Conservation (phyloP, 192 early-diverging fungal species). For the Chytriomyces sp. region DNA sequence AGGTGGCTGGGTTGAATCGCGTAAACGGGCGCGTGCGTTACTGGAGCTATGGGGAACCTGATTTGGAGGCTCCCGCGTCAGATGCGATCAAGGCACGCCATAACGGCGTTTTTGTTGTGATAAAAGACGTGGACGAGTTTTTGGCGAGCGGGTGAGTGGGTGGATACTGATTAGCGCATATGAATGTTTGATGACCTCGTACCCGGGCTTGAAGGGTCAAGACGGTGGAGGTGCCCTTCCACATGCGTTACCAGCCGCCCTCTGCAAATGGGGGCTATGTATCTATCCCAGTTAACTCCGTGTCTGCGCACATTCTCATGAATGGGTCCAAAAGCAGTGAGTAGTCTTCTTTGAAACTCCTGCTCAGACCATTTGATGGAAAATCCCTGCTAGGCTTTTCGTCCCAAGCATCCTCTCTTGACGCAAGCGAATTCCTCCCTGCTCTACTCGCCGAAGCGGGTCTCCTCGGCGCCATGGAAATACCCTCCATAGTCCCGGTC, state of each 20-base stretch:
- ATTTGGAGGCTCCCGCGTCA: not conserved
- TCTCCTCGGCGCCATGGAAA: not conserved
- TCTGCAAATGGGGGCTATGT: not conserved
- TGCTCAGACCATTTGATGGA: not conserved
- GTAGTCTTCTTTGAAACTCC: not conserved
- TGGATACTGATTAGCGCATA: not conserved
- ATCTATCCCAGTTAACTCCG: not conserved
- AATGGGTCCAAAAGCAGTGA: not conserved
- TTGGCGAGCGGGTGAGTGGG: not conserved
- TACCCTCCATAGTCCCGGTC: no score
- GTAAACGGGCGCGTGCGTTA: not conserved
- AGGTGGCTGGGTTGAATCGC: slow-evolving; percentile 2
- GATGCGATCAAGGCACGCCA: not conserved
- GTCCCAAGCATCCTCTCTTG: not conserved
- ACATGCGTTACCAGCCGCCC: slow-evolving; percentile 18
- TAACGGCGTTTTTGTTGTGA: slow-evolving; percentile 16
- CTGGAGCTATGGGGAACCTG: slow-evolving; percentile 1
- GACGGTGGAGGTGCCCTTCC: slow-evolving; percentile 13
- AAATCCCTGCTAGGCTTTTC: not conserved
- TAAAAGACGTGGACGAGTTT: not conserved
- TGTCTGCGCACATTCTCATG: not conserved
- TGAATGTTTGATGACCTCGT: not conserved
- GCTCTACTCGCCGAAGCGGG: no score
- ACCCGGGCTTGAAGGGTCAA: not conserved
- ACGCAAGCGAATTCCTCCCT: not conserved